Conservation (phyloP, 2,329 filamentous ascomycete genomes). For the Penicillium sclerotigenum region DNA sequence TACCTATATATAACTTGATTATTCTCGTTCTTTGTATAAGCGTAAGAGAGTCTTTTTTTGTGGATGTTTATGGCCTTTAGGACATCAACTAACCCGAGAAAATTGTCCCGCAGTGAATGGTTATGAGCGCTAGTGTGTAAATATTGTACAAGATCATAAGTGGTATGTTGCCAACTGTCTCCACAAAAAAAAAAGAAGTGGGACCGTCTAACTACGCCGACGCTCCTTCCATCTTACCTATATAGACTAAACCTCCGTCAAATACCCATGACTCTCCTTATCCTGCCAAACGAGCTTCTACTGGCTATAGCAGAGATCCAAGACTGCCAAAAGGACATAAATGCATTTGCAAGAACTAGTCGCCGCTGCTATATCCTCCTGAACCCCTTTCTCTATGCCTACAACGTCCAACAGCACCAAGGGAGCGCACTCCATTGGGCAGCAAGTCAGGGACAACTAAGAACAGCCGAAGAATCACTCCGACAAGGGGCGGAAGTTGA, state of each 20-base stretch:
- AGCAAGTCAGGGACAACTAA: not conserved
- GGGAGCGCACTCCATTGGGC: conserved; percentile 6
- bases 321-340: not conserved
- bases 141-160: not conserved
- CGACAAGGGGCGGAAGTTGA: conserved; percentile 1
- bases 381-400: not conserved
- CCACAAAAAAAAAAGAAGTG: conserved; percentile 4
- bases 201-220: not conserved
- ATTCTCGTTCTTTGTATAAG: not conserved
- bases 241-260: not conserved
- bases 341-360: not conserved
- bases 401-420: not conserved
- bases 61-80: too few relatives aligned
- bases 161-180: not conserved
- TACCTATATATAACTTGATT: not conserved
- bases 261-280: conserved; percentile 1
- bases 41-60: not conserved
- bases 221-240: not conserved
- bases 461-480: not conserved
- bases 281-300: conserved; percentile 7
- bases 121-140: not conserved
- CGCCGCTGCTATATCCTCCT: not conserved
- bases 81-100: not conserved
- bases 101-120: too few relatives aligned
- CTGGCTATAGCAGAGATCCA: not conserved